Evolutionary conservation across 306 rosid species (phyloP), one percentile per base, ranked within the genome.

Genomic region (Ceratonia siliqua): DNA sequence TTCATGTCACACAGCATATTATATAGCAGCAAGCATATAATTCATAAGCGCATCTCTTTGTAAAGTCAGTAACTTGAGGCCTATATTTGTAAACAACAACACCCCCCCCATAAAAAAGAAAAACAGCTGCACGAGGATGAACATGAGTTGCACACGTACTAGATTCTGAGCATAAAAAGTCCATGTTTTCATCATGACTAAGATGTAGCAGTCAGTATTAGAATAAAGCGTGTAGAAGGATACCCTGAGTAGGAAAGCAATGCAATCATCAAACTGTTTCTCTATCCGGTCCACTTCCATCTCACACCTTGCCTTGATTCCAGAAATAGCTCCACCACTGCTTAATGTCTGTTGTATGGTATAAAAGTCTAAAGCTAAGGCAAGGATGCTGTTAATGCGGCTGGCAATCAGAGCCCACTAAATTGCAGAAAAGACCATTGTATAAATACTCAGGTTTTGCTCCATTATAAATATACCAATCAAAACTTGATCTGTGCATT

Each of bases 321-420:
- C 89, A 70, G 98, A 85, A 74, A 86, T 89, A 83, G 96, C 94
- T 83, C 97, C 98, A 36, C 97, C 93, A 3, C 90, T 87, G 68
- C 84, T 82, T 64, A 90, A 84, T 8, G 91, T 91, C 62, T 87
- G 94, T 77, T 91, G 98, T 82, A 91, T 84, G 75, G 81, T 84
- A 85, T 89, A 90, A 75, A 94, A 94, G 76, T 94, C 97, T 79
- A 94, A 78, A 9, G 98, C 97, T 84, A 94, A 82, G 46, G 95
- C 91, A 74, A 94, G 91, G 71, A 94, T 86, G 91, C 77, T 86
- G 89, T 94, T 94, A 79, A 94, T 85, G 83, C 98, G 92, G 86
- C 94, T 90, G 49, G 97, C 97, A 75, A 94, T 90, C 70, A 94
- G 89, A 83, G 97, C 97, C 87, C 98, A 92, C 98, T 94, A 84